phyloP scores from a whole-genome alignment of 2,329 filamentous ascomycete genomes.

The Pseudogymnoascus sp. region DNA sequence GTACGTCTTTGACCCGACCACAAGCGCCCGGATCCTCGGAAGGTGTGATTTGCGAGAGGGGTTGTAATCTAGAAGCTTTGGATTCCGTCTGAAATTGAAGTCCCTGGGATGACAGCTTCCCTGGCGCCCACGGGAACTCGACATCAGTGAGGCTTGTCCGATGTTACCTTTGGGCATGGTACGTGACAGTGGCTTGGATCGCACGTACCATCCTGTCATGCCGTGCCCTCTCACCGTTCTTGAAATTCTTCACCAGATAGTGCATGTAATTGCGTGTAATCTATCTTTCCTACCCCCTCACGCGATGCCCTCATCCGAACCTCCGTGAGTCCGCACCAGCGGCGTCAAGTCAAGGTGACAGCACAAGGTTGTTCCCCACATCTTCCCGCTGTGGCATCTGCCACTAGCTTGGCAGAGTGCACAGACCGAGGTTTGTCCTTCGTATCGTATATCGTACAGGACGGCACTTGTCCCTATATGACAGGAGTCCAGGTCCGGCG shows the following conservation, averaged over 20 bases:
- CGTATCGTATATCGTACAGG: neutral
- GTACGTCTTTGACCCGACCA: neutral
- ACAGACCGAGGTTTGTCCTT: neutral
- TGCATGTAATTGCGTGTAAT: no score
- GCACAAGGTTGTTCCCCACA: neutral
- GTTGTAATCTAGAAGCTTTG: neutral
- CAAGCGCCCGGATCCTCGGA: neutral
- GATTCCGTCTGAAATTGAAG: neutral
- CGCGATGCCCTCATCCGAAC: neutral
- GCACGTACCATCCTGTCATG: neutral
- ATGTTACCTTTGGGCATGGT: constrained; percentile 5
- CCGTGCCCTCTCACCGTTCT: neutral
- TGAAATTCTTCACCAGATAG: neutral
- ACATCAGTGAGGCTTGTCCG: neutral
- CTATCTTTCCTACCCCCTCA: neutral
- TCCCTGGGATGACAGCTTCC: neutral
- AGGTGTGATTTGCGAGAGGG: neutral
- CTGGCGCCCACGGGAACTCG: neutral
- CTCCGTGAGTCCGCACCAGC: neutral
- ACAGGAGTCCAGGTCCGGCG: neutral
- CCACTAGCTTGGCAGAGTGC: neutral
- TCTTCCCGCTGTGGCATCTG: neutral
- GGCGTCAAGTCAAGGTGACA: neutral
- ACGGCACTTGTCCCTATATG: neutral
- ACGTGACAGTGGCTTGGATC: constrained; percentile 4